Conservation (phyloP, 2,329 filamentous ascomycete species). For the Incumbomyces delicatus region DNA sequence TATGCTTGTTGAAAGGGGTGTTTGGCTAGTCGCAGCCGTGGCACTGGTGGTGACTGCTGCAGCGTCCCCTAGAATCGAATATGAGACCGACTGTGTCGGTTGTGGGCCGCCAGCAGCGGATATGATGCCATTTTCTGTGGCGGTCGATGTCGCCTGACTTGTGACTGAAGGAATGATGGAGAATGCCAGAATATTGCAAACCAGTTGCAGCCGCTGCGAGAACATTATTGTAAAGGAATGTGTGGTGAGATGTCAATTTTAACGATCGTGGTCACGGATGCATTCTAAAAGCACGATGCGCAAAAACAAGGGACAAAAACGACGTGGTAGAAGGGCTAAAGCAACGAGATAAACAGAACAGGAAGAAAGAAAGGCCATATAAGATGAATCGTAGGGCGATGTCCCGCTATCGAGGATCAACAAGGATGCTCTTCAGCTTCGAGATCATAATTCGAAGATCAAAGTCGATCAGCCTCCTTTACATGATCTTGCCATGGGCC, state of each 20-base stretch:
- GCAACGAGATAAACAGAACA: background rate
- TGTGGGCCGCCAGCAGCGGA: slow-evolving; percentile 1
- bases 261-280: background rate
- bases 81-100: slow-evolving; percentile 1
- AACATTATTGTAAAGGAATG: slow-evolving; percentile 1
- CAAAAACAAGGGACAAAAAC: background rate
- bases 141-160: slow-evolving; percentile 1
- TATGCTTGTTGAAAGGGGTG: background rate
- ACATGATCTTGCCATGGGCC: background rate
- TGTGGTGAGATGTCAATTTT: background rate
- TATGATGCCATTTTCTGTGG: slow-evolving; percentile 4
- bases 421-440: background rate
- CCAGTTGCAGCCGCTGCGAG: slow-evolving; percentile 5
- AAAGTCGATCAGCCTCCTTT: slow-evolving; percentile 6
- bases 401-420: background rate
- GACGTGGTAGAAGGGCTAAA: background rate
- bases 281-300: background rate
- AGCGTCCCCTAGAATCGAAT: slow-evolving; percentile 1
- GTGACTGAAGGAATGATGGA: slow-evolving; percentile 1
- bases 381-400: background rate
- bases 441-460: slow-evolving; percentile 6
- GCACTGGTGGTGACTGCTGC: background rate
- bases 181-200: slow-evolving; percentile 1
- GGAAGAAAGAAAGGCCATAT: background rate
- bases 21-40: background rate